Percentiles rank a stretch among this genome's conserved stretches.
phyloP scores from a whole-genome alignment of 805 yeast genomes.

The Yarrowia porcina region DNA sequence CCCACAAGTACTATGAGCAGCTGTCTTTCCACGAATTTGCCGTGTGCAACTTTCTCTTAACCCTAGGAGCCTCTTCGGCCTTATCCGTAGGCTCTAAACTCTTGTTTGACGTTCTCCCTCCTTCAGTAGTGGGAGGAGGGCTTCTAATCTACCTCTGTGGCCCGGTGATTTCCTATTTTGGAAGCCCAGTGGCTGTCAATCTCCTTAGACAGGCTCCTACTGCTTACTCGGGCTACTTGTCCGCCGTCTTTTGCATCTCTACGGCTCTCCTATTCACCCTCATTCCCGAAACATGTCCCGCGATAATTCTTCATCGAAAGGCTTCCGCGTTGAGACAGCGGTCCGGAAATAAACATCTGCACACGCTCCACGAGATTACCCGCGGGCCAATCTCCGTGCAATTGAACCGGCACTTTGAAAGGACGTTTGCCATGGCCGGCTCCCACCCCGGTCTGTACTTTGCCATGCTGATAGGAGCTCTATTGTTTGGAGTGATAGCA shows the following conservation, averaged over 20 bases:
- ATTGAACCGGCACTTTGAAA: background rate
- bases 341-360: background rate
- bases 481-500: slow-evolving; percentile 9
- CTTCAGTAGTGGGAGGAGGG: background rate
- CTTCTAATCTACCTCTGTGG: background rate
- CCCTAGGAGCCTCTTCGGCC: background rate
- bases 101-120: background rate
- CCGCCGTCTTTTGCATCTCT: background rate
- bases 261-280: background rate
- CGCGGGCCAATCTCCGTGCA: background rate
- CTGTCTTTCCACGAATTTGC: background rate
- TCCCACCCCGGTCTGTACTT: background rate
- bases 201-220: background rate
- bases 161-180: background rate
- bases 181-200: background rate
- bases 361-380: background rate
- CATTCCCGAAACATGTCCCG: background rate
- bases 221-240: background rate
- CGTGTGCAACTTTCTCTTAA: background rate
- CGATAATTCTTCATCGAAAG: background rate
- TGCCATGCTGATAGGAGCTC: background rate
- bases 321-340: background rate
- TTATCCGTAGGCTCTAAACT: background rate
- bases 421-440: background rate
- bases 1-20: background rate